Conservation (phyloP, 23 red algal species). For the Agarophyton chilense region DNA sequence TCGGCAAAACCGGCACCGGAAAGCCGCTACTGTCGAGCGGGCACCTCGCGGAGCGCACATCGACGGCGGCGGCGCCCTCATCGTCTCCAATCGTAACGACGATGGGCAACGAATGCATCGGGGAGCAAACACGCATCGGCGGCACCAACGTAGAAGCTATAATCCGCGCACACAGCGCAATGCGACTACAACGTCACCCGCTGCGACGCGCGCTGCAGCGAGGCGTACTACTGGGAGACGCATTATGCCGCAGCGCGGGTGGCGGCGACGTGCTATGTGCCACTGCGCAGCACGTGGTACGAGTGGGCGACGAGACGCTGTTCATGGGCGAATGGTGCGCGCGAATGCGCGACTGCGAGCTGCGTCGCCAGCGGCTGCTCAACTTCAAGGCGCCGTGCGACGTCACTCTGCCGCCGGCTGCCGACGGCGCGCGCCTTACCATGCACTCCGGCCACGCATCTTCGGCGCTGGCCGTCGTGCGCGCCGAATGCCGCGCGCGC, state of each 20-base stretch:
- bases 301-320: not conserved
- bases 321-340: constrained; percentile 13
- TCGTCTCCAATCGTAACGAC: not conserved
- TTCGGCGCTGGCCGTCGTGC: not conserved
- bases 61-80: not conserved
- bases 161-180: not conserved
- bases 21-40: constrained; percentile 2
- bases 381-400: constrained; percentile 29
- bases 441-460: not conserved
- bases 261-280: constrained; percentile 5
- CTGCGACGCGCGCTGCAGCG: not conserved
- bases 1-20: not conserved
- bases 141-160: not conserved
- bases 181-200: not conserved
- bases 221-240: not conserved
- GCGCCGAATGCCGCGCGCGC: not conserved
- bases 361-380: not conserved
- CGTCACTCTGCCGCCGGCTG: constrained; percentile 1
- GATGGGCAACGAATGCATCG: not conserved
- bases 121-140: not conserved
- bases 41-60: not conserved
- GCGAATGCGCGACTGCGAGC: not conserved
- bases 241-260: not conserved
- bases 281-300: constrained; percentile 23
- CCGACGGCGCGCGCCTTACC: constrained; percentile 4